Conservation (phyloP, 176 grass and related monocot species). For the Raddia guianensis region DNA sequence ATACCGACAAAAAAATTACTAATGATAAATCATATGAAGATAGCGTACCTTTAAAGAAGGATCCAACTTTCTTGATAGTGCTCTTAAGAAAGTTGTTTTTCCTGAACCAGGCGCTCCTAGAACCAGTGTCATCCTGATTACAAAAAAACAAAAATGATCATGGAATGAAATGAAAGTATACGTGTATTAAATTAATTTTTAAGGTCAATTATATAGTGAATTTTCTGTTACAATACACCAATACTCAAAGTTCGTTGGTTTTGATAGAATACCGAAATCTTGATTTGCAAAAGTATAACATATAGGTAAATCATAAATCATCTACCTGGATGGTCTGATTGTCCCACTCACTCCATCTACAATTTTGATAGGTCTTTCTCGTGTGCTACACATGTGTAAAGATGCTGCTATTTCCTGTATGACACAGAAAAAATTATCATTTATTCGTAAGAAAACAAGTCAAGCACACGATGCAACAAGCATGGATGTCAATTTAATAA, state of each 20-base stretch:
- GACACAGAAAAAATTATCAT: background rate
- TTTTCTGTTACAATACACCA: background rate
- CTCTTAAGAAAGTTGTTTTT: slow-evolving; percentile 66
- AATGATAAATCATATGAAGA: background rate
- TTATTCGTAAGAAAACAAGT: background rate
- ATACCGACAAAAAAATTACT: background rate
- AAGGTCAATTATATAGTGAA: background rate
- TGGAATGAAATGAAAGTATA: slow-evolving; percentile 1
- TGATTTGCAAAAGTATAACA: background rate
- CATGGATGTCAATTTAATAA: no score
- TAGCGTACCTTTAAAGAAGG: slow-evolving; percentile 48
- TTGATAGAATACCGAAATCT: background rate
- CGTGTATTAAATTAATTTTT: background rate
- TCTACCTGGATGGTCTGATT: slow-evolving; percentile 51
- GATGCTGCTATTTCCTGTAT: slow-evolving; percentile 22
- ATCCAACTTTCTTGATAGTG: slow-evolving; percentile 52
- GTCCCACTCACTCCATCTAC: slow-evolving; percentile 42
- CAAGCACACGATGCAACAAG: no score
- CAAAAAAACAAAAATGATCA: background rate
- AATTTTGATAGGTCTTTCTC: slow-evolving; percentile 36
- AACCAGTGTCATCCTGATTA: slow-evolving; percentile 66
- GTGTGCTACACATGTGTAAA: slow-evolving; percentile 32
- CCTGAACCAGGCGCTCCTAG: slow-evolving; percentile 68
- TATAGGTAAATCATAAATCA: background rate
- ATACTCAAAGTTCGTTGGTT: background rate